Evolutionary conservation across 495 filamentous ascomycete genomes (phyloP).

Genomic region (Podospora pseudoanserina): DNA sequence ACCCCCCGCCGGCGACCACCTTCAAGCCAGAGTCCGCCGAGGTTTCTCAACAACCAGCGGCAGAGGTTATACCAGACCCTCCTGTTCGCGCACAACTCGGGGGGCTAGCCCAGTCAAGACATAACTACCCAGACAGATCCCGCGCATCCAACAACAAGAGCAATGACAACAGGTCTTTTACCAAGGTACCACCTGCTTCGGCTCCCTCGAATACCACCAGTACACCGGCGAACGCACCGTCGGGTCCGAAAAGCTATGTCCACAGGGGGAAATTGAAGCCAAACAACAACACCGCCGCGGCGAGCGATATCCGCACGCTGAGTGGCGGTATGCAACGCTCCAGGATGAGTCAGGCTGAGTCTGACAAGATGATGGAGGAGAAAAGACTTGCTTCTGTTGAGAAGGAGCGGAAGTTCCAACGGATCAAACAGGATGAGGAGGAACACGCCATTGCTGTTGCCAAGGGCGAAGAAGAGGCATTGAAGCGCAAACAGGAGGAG

Average conservation of each 20-base stretch:
- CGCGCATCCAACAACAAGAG: slow-evolving; percentile 20
- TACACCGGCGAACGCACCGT: slow-evolving; percentile 12
- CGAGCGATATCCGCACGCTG: slow-evolving; percentile 35
- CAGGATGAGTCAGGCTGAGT: slow-evolving; percentile 30
- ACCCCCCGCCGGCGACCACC: background rate
- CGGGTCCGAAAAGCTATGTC: background rate
- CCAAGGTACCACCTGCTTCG: slow-evolving; percentile 12
- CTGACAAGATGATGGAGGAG: slow-evolving; percentile 48
- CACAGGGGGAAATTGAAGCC: background rate
- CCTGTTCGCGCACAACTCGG: slow-evolving; percentile 11
- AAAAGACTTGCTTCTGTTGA: slow-evolving; percentile 47
- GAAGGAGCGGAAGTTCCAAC: slow-evolving; percentile 48
- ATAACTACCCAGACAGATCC: slow-evolving; percentile 26
- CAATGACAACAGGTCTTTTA: slow-evolving; percentile 16
- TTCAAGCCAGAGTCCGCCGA: background rate
- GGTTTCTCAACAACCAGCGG: background rate
- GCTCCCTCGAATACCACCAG: slow-evolving; percentile 6
- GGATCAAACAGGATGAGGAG: slow-evolving; percentile 48
- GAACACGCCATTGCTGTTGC: slow-evolving; percentile 50
- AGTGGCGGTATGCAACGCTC: slow-evolving; percentile 21
- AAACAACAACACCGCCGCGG: slow-evolving; percentile 32
- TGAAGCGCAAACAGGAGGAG: slow-evolving; percentile 43
- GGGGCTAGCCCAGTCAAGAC: slow-evolving; percentile 41
- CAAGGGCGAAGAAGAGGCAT: slow-evolving; percentile 49
- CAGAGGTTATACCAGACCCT: background rate